Evolutionary conservation across 2,329 filamentous ascomycete genomes (phyloP).

Genomic region (Diaporthe sp.): DNA sequence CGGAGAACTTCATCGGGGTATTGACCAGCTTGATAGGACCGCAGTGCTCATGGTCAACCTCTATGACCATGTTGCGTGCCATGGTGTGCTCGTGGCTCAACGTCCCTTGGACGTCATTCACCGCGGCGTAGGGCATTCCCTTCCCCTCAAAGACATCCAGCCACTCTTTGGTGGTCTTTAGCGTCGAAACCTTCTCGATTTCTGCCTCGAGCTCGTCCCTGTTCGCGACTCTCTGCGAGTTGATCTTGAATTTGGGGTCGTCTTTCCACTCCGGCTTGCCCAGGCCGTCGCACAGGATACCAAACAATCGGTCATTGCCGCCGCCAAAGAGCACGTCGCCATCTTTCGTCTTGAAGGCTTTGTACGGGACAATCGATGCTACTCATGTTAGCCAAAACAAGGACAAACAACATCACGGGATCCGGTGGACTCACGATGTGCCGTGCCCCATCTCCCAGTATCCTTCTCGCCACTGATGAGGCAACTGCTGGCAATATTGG

Average conservation of each 20-base stretch:
- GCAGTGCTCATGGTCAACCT: conserved; percentile 86
- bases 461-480: conserved; percentile 91
- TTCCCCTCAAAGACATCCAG: conserved; percentile 87
- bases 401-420: neutral
- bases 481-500: conserved; percentile 95
- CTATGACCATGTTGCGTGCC: conserved; percentile 90
- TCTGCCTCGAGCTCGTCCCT: conserved; percentile 81
- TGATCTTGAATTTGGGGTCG: conserved; percentile 71
- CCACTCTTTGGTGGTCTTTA: conserved; percentile 91
- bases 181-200: conserved; percentile 82
- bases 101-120: conserved; percentile 92
- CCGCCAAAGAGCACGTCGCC: conserved; percentile 80
- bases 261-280: conserved; percentile 71
- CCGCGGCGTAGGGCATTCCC: conserved; percentile 91
- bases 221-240: conserved; percentile 76
- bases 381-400: conserved; percentile 23
- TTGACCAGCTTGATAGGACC: conserved; percentile 92
- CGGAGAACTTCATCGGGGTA: conserved; percentile 94
- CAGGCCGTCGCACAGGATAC: conserved; percentile 73
- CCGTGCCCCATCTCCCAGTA: conserved; percentile 93
- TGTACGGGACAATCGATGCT: conserved; percentile 98
- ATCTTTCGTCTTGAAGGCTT: conserved; percentile 82
- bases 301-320: conserved; percentile 80
- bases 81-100: conserved; percentile 87
- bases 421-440: conserved; percentile 77